Evolutionary conservation across 2,329 filamentous ascomycete genomes (phyloP), one percentile per base, ranked within the genome.

Genomic region (Pseudomassariella vexata): DNA sequence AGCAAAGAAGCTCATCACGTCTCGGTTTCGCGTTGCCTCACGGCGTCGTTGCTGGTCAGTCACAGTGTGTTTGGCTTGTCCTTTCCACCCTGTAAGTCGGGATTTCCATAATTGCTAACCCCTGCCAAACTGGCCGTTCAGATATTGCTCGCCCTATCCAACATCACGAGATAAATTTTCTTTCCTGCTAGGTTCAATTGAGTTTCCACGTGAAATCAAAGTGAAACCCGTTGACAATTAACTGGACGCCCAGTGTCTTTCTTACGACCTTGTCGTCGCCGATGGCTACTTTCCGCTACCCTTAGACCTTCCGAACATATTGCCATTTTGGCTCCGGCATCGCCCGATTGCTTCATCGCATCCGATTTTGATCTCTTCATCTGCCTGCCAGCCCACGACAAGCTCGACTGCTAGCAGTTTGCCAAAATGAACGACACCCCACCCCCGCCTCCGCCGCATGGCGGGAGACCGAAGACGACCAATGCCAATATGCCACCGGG

Each of bases 361-460:
- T n/a, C n/a, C n/a, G n/a, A n/a, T n/a, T n/a, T n/a, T n/a, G n/a
- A n/a, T n/a, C n/a, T n/a, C n/a, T n/a, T n/a, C n/a, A n/a, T n/a
- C n/a, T n/a, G n/a, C n/a, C 24, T 6, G 7, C 15, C 24, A 15
- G 12, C 24, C 24, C n/a, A 15, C 16, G 16, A 16, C 16, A 27
- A 17, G 14, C n/a, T 17, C 24, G 14, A 30, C 24, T 30, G 12
- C 36, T 19, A 20, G 24, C 22, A 31, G n/a, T 21, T 23, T 27
- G 4, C 17, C 6, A 23, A 19, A 12, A 39, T 39, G 37, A 34
- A 35, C 28, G 37, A 34, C 17, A 33, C 37, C 22, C 37, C 37
- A 18, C 37, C 37, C 43, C 87, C 86, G 45, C 85, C 85, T 45
- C 88, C 88, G 53, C 87, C 86, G 42, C 88, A 95, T 63, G 87